Percentiles rank a stretch among this genome's conserved stretches.
These are phyloP conservation scores for Endocalyx cinctus DNA, from an alignment of 2,329 filamentous ascomycete genomes.

Conservation along the genomic window DNA sequence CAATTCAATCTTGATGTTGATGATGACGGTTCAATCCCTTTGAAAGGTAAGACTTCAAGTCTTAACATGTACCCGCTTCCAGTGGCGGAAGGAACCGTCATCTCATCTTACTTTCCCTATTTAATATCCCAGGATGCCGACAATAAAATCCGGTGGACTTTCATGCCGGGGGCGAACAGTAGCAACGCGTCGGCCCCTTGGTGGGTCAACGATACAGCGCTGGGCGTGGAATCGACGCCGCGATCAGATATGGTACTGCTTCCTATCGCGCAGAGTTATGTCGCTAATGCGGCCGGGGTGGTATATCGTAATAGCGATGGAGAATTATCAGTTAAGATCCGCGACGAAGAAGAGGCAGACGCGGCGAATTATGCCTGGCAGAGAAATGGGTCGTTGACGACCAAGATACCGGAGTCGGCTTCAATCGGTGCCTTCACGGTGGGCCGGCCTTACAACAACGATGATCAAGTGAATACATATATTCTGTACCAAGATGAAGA, in stretches of 20 bases:
- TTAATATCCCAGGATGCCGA: constrained; percentile 16
- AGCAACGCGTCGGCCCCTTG: constrained; percentile 12
- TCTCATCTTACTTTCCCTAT: constrained; percentile 18
- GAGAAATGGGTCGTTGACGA: constrained; percentile 9
- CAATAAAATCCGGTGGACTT: constrained; percentile 14
- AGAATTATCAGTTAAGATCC: constrained; percentile 12
- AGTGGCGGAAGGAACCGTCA: constrained; percentile 9
- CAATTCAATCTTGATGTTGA: constrained; percentile 14
- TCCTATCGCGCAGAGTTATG: constrained; percentile 9
- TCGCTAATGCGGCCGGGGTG: constrained; percentile 10
- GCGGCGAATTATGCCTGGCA: constrained; percentile 12
- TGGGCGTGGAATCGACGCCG: constrained; percentile 9
- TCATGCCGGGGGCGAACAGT: constrained; percentile 11
- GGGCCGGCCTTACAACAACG: constrained; percentile 14
- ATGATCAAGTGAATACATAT: constrained; percentile 18
- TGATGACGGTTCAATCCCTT: constrained; percentile 7
- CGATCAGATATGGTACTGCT: constrained; percentile 10
- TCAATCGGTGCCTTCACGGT: constrained; percentile 17
- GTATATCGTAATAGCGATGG: constrained; percentile 14
- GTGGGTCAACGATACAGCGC: constrained; percentile 17
- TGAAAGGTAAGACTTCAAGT: constrained; percentile 11
- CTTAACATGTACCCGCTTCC: constrained; percentile 16
- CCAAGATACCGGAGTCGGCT: constrained; percentile 11
- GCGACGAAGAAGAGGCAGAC: constrained; percentile 7
- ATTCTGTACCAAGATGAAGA: constrained; percentile 16